Base-by-base conservation (phyloP, 306 rosid genomes). In the Inga laurina region DNA sequence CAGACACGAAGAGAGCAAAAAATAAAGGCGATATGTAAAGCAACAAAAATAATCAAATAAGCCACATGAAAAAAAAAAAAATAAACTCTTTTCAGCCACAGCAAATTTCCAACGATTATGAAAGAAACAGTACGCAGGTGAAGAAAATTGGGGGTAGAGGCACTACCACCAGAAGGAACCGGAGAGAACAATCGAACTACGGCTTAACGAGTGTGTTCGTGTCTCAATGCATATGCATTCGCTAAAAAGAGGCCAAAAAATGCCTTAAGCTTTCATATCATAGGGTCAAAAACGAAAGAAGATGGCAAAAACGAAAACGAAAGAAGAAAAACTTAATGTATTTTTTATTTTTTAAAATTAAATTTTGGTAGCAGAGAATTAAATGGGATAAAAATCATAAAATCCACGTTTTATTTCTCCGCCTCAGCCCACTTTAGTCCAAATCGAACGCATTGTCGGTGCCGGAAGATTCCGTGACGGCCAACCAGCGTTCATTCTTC, bases 401-500 rank as follows among this genome's bases (percentile, higher is more conserved):
- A 39, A 39, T 39, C 43, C 8, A 6, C n/a, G n/a, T n/a, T n/a
- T n/a, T n/a, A n/a, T n/a, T 70, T 81, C 80, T 46, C 83, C 84
- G 1, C 91, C 82, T 15, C 91, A 62, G 5, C 96, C 93, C 44
- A 72, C 96, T 6, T 88, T 90, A 5, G 71, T 87, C 69, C 89
- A 91, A 83, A 86, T 96, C 46, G 93, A 96, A 81, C 94, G 96
- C 51, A 88, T 89, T 19, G 84, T 93, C 14, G 94, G 99, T 0
- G 97, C 90, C 1, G 99, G 99, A 67, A 91, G 98, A 77, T 96
- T 92, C 81, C 88, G 98, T 30, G 97, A 96, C 70, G 76, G 87
- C 46, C 92, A 91, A 62, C 88, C 88, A 65, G 83, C 75, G 98
- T 82, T 13, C 64, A n/a, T n/a, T 7, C 2, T 59, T 24, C 43